Conservation (phyloP, 495 filamentous ascomycete species). For the Copromyces sp. region DNA sequence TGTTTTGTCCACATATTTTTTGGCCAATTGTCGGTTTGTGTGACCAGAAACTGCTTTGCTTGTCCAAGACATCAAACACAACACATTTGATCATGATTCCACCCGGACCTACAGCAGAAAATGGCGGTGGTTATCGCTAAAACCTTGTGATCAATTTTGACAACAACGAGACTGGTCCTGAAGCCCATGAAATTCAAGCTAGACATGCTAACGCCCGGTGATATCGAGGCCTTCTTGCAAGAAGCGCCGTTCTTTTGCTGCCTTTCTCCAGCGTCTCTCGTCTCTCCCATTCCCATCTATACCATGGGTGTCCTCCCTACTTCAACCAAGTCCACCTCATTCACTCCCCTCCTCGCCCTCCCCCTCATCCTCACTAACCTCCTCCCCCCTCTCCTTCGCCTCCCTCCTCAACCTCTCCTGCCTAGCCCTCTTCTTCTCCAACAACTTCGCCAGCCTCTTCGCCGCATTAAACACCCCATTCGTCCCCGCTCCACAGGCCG, state of each 20-base stretch:
- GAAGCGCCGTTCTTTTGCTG: background rate
- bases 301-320: background rate
- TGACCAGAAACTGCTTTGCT: background rate
- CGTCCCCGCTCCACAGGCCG: constrained; percentile 74
- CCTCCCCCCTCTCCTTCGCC: constrained; percentile 61
- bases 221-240: background rate
- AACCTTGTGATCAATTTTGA: background rate
- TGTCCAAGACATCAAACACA: background rate
- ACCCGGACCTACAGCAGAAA: background rate
- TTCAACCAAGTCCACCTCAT: background rate
- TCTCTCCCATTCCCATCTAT: background rate
- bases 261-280: background rate
- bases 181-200: background rate
- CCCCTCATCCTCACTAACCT: constrained; percentile 56
- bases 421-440: constrained; percentile 74
- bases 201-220: background rate
- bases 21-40: background rate
- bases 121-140: background rate
- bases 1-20: background rate
- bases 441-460: constrained; percentile 66
- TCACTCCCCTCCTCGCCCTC: background rate
- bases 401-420: constrained; percentile 56
- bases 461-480: constrained; percentile 84
- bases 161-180: background rate
- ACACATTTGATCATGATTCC: background rate